Conservation (phyloP, 2,329 filamentous ascomycete species). For the Stagonosporopsis rhizophila region DNA sequence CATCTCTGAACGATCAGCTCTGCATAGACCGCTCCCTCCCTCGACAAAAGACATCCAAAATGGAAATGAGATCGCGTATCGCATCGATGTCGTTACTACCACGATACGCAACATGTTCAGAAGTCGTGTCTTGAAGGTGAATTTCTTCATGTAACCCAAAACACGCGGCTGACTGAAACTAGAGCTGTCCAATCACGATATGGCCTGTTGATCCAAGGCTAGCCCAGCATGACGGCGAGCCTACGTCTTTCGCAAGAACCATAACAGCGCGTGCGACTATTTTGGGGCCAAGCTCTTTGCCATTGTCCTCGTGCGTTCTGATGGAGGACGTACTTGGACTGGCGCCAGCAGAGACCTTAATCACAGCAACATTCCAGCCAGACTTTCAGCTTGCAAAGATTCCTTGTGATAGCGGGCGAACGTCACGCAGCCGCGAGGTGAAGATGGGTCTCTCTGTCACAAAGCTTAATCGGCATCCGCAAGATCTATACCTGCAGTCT, state of each 20-base stretch:
- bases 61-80: slow-evolving; percentile 19
- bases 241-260: neutral
- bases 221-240: neutral
- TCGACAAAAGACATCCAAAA: slow-evolving; percentile 15
- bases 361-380: slow-evolving; percentile 13
- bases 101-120: slow-evolving; percentile 24
- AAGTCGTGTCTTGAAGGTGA: slow-evolving; percentile 12
- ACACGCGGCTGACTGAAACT: neutral
- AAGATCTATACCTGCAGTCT: slow-evolving; percentile 20
- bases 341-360: slow-evolving; percentile 3
- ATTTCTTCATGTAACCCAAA: neutral
- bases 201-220: slow-evolving; percentile 11
- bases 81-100: slow-evolving; percentile 17
- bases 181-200: slow-evolving; percentile 10
- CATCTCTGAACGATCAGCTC: neutral
- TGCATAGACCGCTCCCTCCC: slow-evolving; percentile 9
- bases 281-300: slow-evolving; percentile 2
- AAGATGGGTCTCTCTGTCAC: slow-evolving; percentile 16
- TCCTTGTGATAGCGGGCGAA: neutral
- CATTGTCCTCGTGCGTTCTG: neutral
- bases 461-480: slow-evolving; percentile 4
- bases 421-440: neutral
- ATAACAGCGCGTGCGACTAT: slow-evolving; percentile 1
- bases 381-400: slow-evolving; percentile 3
- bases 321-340: slow-evolving; percentile 2